Base-by-base conservation (phyloP, 208 protist genomes). In the Leishmania martiniquensis region DNA sequence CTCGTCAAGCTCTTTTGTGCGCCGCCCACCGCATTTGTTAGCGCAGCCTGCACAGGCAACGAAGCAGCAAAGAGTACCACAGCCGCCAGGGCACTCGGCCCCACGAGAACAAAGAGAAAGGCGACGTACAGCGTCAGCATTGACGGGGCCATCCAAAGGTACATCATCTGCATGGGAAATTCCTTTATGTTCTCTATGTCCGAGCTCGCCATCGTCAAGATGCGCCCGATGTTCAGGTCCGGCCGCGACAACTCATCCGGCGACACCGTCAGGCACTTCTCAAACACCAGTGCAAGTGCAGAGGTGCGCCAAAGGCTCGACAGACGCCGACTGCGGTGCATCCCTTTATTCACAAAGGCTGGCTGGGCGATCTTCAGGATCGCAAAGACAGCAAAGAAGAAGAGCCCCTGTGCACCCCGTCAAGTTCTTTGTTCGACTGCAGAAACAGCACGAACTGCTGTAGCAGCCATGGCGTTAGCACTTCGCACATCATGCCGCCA, bases 131-230 rank as follows among this genome's bases (percentile, higher is more conserved):
- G 74, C 22, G 87, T 74, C 25, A 99, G 85, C 75, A 97, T 89
- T 10, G 94, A 42, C 4, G 91, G 79, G 92, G 90, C 82, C 70
- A 71, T 82, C 79, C 76, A 87, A 42, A 89, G 67, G 22, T 80
- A 82, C 82, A 87, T 88, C 70, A 72, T 75, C 37, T 81, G 82
- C 63, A 84, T 77, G 57, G 65, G 52, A 51, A 84, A 87, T 59
- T 94, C 80, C 20, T 77, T 63, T 15, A 89, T 83, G 45, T 83
- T 85, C 75, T 92, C 83, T 2, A 93, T 85, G 68, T 98, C 96
- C 2, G 85, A 86, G 67, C 89, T 95, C 82, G 94, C 86, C 83
- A 97, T 92, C 75, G 95, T 97, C 42, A 98, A 87, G 62, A 98
- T 88, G 10, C 94, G 89, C 32, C 96, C 95, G 2, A 89, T 76